These are phyloP conservation scores for Aspergillus heteromorphus DNA, from an alignment of 495 filamentous ascomycete species.

Conservation along the genomic window DNA sequence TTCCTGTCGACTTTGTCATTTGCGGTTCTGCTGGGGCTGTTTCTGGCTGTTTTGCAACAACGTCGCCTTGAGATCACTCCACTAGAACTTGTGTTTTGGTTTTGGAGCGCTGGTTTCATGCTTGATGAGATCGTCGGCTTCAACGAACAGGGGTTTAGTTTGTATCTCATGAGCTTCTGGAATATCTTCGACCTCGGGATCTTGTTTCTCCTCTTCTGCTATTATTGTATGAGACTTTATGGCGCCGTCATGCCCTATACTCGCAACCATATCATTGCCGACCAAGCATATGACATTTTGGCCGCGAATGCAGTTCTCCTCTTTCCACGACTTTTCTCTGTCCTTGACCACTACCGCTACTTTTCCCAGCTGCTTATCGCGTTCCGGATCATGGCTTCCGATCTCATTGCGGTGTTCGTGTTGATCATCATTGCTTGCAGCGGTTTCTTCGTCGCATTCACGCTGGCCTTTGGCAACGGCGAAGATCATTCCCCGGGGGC, in stretches of 20 bases:
- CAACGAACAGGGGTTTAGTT: slow-evolving; percentile 87
- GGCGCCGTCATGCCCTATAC: slow-evolving; percentile 72
- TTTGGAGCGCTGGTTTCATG: slow-evolving; percentile 96
- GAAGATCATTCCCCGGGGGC: slow-evolving; percentile 49
- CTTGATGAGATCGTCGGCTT: slow-evolving; percentile 91
- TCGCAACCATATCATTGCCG: slow-evolving; percentile 55
- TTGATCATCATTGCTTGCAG: slow-evolving; percentile 81
- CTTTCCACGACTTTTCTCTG: slow-evolving; percentile 83
- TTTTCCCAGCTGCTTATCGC: slow-evolving; percentile 92
- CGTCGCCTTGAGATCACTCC: slow-evolving; percentile 70
- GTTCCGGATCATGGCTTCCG: slow-evolving; percentile 86
- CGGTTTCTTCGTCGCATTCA: slow-evolving; percentile 93
- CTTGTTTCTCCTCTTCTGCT: slow-evolving; percentile 75
- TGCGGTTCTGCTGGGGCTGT: slow-evolving; percentile 74
- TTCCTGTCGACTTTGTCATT: slow-evolving; percentile 82
- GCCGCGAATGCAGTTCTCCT: slow-evolving; percentile 84
- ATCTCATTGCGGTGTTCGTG: slow-evolving; percentile 76
- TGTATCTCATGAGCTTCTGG: slow-evolving; percentile 97
- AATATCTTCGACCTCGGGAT: slow-evolving; percentile 91
- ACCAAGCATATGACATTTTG: slow-evolving; percentile 84
- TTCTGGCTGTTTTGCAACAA: slow-evolving; percentile 66
- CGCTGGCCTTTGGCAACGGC: slow-evolving; percentile 65
- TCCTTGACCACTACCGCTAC: slow-evolving; percentile 89
- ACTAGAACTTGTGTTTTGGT: slow-evolving; percentile 85
- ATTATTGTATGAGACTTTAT: slow-evolving; percentile 83